Base-by-base conservation (phyloP, 495 filamentous ascomycete species). In the Parachaetomium inaequale region DNA sequence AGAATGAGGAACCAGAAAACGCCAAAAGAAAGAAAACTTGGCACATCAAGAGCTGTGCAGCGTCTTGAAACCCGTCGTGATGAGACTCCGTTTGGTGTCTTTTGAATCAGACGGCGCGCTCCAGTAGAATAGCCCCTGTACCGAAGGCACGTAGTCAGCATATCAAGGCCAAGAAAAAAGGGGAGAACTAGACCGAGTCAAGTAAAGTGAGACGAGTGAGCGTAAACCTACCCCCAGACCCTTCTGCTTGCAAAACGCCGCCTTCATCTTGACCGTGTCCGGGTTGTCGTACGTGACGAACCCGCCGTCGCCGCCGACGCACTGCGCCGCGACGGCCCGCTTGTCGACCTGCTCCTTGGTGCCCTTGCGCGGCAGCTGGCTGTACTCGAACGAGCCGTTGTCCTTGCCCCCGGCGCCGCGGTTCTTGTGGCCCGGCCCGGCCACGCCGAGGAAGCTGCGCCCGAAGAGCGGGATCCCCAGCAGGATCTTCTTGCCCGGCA, bases 231-330 rank as follows among this genome's bases (percentile, higher is more conserved):
- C 81, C 17, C 88, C 92, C 0, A 96, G 81, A 25, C 85, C 84
- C 62, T 86, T 85, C 62, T 88, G 81, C 64, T 85, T 91, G 70
- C 87, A 92, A 68, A 86, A 94, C n/a, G 81, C 74, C 2, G 89
- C 92, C 74, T 96, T 96, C 73, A 88, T 84, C 73, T 82, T 83
- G n/a, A 95, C 91, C 14, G 90, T 93, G 23, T 86, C 83, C 21
- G 88, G 86, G 63, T 91, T 92, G 70, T 96, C 92, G 71, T 95
- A 96, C 7, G 84, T 89, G 29, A 96, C 85, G 67, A 93, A 96
- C 0, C 90, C 92, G 3, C 90, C 92, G 74, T 93, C 92, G 3
- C 82, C 86, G 23, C 91, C 92, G 14, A 87, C 75, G 65, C 90
- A 96, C 61, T 84, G 91, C 7, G 91, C 90, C 12, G 92, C 90